Evolutionary conservation across 192 early-diverging fungal genomes (phyloP).

Genomic region (Entomortierella beljakovae): DNA sequence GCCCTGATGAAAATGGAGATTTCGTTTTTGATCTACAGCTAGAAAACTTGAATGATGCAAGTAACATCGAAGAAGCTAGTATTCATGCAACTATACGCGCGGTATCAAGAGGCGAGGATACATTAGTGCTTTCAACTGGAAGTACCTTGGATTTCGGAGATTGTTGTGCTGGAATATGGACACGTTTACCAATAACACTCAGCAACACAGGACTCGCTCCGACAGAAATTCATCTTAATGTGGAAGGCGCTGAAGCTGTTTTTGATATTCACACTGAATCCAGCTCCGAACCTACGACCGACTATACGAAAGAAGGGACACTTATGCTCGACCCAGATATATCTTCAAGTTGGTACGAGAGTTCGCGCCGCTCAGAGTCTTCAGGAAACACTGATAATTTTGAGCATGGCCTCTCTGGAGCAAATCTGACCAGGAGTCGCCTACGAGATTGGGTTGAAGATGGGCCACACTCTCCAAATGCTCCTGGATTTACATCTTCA

Average conservation of each 20-base stretch:
- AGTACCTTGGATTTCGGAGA: conserved; percentile 93
- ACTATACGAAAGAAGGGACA: conserved; percentile 17
- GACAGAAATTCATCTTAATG: conserved; percentile 80
- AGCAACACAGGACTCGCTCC: conserved; percentile 83
- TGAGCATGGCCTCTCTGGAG: conserved; percentile 16
- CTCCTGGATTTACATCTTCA: conserved; percentile 14
- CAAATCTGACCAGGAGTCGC: conserved; percentile 12
- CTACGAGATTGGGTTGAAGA: conserved; percentile 51
- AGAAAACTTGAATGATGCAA: conserved; percentile 90
- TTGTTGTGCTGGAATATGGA: conserved; percentile 92
- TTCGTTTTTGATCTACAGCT: conserved; percentile 90
- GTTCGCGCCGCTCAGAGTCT: conserved; percentile 36
- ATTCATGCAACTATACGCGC: conserved; percentile 87
- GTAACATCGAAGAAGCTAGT: conserved; percentile 81
- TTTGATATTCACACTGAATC: conserved; percentile 64
- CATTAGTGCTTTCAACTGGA: conserved; percentile 74
- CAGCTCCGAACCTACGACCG: conserved; percentile 3
- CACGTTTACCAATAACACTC: conserved; percentile 79
- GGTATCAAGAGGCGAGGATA: conserved; percentile 76
- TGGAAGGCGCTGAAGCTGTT: conserved; percentile 68
- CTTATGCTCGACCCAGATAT: conserved; percentile 34
- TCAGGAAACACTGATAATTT: conserved; percentile 30
- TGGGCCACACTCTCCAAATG: conserved; percentile 12
- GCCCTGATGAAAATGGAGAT: conserved; percentile 89
- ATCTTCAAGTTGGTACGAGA: conserved; percentile 31